phyloP scores from a whole-genome alignment of 2,329 filamentous ascomycete species.

The Diaporthe capsici region DNA sequence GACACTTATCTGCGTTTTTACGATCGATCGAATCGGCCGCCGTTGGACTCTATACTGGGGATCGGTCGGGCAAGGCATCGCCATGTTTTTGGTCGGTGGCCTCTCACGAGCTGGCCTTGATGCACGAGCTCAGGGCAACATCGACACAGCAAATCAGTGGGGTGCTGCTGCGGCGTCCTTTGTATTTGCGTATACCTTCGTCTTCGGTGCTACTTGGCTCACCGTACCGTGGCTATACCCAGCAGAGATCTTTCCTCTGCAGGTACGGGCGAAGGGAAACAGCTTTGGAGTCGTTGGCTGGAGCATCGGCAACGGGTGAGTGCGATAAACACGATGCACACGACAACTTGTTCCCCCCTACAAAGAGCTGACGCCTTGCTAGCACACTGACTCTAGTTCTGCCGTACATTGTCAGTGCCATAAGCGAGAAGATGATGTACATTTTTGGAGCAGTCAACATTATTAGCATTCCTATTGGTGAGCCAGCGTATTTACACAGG shows the following conservation, averaged over 20 bases:
- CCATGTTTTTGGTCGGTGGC: neutral
- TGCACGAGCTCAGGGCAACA: neutral
- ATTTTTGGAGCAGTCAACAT: constrained; percentile 79
- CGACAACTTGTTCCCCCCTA: neutral
- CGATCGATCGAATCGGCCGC: neutral
- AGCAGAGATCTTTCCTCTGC: constrained; percentile 80
- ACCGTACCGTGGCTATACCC: constrained; percentile 74
- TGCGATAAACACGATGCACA: neutral
- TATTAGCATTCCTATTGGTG: constrained; percentile 71
- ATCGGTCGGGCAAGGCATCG: neutral
- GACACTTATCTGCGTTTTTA: neutral
- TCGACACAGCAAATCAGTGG: neutral
- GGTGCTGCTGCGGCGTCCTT: neutral
- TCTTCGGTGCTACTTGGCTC: constrained; percentile 76
- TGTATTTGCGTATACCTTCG: constrained; percentile 51
- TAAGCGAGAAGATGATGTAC: constrained; percentile 77
- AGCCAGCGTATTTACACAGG: neutral
- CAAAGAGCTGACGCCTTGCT: neutral
- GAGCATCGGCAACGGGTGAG: constrained; percentile 74
- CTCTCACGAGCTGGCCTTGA: neutral
- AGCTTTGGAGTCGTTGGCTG: constrained; percentile 83
- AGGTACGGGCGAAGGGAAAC: constrained; percentile 80
- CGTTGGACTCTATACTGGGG: neutral
- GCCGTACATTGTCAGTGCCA: constrained; percentile 72
- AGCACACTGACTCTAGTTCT: constrained; percentile 57